Evolutionary conservation across 345 rosid species (phyloP), one percentile per base, ranked within the genome.

Genomic region (Turnera subulata): DNA sequence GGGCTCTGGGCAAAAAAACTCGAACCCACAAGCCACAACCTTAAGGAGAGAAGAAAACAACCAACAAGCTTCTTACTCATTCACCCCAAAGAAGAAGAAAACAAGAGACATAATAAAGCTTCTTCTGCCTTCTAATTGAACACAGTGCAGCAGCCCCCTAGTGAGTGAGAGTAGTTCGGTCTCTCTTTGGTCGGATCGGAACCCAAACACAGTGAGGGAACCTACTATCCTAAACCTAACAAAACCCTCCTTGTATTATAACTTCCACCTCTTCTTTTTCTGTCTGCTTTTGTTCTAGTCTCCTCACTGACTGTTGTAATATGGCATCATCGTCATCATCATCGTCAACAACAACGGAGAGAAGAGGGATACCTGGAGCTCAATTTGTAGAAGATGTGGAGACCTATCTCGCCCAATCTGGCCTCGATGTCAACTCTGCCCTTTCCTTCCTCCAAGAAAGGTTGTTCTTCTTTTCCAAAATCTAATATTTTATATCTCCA

Each of bases 371-470:
- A 46, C 91, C 95, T 0, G 99, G 81, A 20, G 97, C 97, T 62
- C 90, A 85, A 64, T 88, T 90, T 65, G 92, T 80, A 11, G 86
- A 85, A 75, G 97, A 85, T 70, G 99, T 85, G 0, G 84, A 81
- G 49, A 81, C 82, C 25, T 84, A 75, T 62, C 97, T 90, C 74
- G 50, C 80, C 46, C 84, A 80, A 53, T 72, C 79, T 13, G 87
- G 84, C 33, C 80, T 85, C 59, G 90, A 88, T 73, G 80, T 79
- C 47, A 85, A 84, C 79, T 81, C 97, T 16, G 81, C 90, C 55
- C 94, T 90, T 51, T 80, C 97, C 55, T 87, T 84, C 68, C 95
- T 81, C 67, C 97, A 90, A 82, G 95, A 93, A 67, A 83, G 99
- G 99, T 83, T 17, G 0, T 55, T 16, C 10, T 9, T 64, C 15